Evolutionary conservation across 495 filamentous ascomycete species (phyloP).

Genomic region (Tuber calosporum): DNA sequence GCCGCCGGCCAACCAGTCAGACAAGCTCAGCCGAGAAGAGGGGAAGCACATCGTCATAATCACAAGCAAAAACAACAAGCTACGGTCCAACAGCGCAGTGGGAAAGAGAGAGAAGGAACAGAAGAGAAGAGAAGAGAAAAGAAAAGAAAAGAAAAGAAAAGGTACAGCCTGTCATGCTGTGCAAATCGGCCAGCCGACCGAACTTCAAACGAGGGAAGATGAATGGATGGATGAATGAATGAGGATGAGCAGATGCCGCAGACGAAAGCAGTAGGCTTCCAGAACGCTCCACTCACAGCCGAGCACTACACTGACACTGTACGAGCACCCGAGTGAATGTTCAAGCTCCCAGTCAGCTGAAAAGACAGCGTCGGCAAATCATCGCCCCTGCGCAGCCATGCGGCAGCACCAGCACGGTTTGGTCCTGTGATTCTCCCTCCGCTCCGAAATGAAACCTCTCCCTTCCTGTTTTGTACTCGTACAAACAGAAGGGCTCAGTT

Average conservation of each 20-base stretch:
- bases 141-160: background rate
- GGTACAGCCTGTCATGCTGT: background rate
- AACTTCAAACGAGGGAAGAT: background rate
- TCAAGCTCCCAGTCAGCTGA: background rate
- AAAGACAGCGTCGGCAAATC: background rate
- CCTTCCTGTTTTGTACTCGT: background rate
- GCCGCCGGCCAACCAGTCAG: background rate
- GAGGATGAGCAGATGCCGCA: too few relatives aligned
- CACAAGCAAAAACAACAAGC: background rate
- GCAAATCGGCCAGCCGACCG: background rate
- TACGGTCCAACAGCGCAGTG: background rate
- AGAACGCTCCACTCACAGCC: background rate
- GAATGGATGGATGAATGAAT: background rate
- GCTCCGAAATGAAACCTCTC: background rate
- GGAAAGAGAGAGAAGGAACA: background rate
- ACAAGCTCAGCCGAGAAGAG: too few relatives aligned
- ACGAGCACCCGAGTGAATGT: too few relatives aligned
- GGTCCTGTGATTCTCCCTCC: background rate
- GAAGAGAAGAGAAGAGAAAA: background rate
- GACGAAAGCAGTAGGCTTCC: background rate
- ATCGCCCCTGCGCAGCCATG: background rate
- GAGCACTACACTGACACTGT: background rate
- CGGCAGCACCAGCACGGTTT: background rate
- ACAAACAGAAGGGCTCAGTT: background rate
- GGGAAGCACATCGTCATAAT: background rate